phyloP scores from a whole-genome alignment of 768 basidiomycete genomes.

The Thelephora aurantiotincta region DNA sequence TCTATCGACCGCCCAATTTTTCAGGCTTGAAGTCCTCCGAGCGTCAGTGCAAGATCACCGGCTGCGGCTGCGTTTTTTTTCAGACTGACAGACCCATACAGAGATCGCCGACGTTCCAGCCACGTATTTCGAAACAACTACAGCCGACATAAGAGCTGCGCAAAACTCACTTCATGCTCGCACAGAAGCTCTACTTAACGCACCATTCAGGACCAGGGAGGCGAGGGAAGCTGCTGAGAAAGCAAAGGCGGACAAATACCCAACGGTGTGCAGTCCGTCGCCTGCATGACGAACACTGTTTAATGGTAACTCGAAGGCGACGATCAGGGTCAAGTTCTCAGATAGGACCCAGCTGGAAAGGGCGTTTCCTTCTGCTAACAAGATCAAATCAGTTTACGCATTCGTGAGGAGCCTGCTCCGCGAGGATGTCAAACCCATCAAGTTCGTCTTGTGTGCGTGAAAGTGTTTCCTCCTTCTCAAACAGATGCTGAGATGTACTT shows the following conservation, averaged over 20 bases:
- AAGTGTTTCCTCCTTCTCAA: background rate
- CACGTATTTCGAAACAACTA: slow-evolving; percentile 58
- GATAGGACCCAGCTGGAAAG: slow-evolving; percentile 76
- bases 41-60: no score
- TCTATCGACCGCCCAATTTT: no score
- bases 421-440: slow-evolving; percentile 64
- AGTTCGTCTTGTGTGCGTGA: slow-evolving; percentile 71
- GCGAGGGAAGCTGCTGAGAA: slow-evolving; percentile 48
- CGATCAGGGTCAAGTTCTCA: slow-evolving; percentile 67
- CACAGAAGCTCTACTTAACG: slow-evolving; percentile 47
- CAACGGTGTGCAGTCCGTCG: slow-evolving; percentile 32
- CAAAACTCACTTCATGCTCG: slow-evolving; percentile 50
- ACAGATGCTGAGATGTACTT: background rate
- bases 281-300: background rate
- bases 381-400: slow-evolving; percentile 72
- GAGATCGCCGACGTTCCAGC: slow-evolving; percentile 36
- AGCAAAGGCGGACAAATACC: slow-evolving; percentile 54
- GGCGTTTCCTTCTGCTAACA: slow-evolving; percentile 61
- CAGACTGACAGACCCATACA: no score
- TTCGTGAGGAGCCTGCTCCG: slow-evolving; percentile 62
- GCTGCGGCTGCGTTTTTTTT: no score
- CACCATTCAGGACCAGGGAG: slow-evolving; percentile 54
- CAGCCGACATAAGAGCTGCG: slow-evolving; percentile 54
- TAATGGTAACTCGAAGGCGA: slow-evolving; percentile 35
- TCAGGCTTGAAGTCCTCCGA: no score